Evolutionary conservation across 1,284 basidiomycete genomes (phyloP), one percentile per base, ranked within the genome.

Genomic region (Chalciporus sp.): DNA sequence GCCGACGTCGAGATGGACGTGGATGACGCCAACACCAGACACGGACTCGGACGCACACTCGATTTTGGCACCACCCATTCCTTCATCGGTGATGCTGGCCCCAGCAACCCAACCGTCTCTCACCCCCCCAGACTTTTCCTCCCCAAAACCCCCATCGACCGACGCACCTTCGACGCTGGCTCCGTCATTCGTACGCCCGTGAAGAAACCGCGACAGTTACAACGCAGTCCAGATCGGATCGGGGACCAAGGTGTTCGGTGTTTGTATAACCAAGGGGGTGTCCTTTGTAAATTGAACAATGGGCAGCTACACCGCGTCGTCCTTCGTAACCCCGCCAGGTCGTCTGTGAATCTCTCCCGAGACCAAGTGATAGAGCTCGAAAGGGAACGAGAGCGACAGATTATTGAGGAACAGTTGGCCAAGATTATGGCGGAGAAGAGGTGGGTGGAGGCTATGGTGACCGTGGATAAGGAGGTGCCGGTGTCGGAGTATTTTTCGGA

Each of bases 181-280:
- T 72, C 70, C 19, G 68, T 70, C 1, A 45, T 68, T 41, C 48
- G 3, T 11, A 72, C 70, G 0, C 67, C 69, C 1, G 41, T 66
- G 14, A 72, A 71, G 58, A 70, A 55, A 33, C 31, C 51, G 7
- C 65, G n/a, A 33, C 67, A 66, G 3, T 65, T 72, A 28, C 60
- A 65, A 29, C 59, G 42, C 12, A 70, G 66, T 42, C 67, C 70
- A 7, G 33, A 45, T 7, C 62, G 62, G 11, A 62, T 69, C 8
- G 68, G 69, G 2, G 61, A 67, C 51, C 60, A 58, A 16, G 69
- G 63, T 1, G 12, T 71, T 26, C 55, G 63, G 1, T 64, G 61
- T 33, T 31, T 68, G 23, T 67, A 62, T 33, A 51, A 61, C 8
- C 49, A 53, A 10, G 57, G 50, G 1, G 64, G 63, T 0, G 56